Evolutionary conservation across 148 eudicot species (phyloP).

Genomic region (Chenopodium berlandieri): DNA sequence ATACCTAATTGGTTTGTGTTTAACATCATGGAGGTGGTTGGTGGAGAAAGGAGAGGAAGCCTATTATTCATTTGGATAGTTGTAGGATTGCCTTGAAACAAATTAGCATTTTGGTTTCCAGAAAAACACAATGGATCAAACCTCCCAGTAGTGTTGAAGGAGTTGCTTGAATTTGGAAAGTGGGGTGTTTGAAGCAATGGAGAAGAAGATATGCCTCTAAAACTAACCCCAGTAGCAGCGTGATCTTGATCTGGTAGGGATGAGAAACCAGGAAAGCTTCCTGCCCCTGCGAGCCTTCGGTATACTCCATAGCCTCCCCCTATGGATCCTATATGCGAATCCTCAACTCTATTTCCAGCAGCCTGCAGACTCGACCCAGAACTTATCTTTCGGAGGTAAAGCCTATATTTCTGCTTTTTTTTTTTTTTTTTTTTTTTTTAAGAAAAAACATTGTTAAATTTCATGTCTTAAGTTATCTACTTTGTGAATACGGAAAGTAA

Average conservation of each 20-base stretch:
- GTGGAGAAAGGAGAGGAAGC: background rate
- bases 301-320: slow-evolving; percentile 52
- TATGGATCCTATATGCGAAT: slow-evolving; percentile 32
- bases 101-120: slow-evolving; percentile 21
- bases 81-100: background rate
- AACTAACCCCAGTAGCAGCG: slow-evolving; percentile 45
- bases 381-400: slow-evolving; percentile 64
- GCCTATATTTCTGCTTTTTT: slow-evolving; percentile 71
- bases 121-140: slow-evolving; percentile 13
- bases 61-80: slow-evolving; percentile 9
- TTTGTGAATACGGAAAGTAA: background rate
- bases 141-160: too few relatives aligned
- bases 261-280: slow-evolving; percentile 32
- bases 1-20: background rate
- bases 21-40: background rate
- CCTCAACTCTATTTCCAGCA: slow-evolving; percentile 41
- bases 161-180: too few relatives aligned
- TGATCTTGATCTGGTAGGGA: slow-evolving; percentile 33
- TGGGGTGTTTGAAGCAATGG: slow-evolving; percentile 20
- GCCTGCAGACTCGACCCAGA: slow-evolving; percentile 29
- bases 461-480: background rate
- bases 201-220: slow-evolving; percentile 46
- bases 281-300: slow-evolving; percentile 43
- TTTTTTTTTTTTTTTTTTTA: too few relatives aligned
- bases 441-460: background rate